Evolutionary conservation across 306 rosid species (phyloP).

Genomic region (Cicer arietinum): DNA sequence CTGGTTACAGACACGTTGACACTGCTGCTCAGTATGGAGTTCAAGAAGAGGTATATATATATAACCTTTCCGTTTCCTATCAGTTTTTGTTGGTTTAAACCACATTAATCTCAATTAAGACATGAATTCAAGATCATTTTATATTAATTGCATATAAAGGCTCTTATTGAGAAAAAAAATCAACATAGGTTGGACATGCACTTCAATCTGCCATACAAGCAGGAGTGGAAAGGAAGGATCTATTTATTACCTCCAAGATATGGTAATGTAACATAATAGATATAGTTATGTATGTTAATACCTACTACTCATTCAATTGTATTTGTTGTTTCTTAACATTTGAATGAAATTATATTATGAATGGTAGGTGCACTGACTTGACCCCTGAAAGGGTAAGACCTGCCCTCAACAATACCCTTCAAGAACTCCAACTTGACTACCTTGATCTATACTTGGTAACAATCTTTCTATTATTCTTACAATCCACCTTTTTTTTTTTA

Average conservation of each 20-base stretch:
- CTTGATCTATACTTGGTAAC: conserved; percentile 68
- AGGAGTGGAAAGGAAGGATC: conserved; percentile 63
- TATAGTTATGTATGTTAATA: neutral
- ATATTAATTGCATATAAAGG: neutral
- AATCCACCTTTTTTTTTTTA: neutral
- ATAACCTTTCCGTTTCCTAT: neutral
- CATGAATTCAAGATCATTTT: neutral
- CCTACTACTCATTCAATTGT: conserved; percentile 11
- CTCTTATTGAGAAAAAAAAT: too few species aligned
- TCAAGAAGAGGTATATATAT: conserved; percentile 54
- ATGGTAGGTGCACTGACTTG: conserved; percentile 65
- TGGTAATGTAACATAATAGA: conserved; percentile 46
- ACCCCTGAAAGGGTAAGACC: conserved; percentile 69
- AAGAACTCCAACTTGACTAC: conserved; percentile 70
- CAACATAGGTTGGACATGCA: conserved; percentile 56
- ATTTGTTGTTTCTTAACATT: conserved; percentile 12
- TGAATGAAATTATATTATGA: neutral
- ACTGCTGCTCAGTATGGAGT: conserved; percentile 63
- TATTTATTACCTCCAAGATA: conserved; percentile 62
- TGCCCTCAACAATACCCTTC: conserved; percentile 60
- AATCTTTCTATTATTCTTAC: neutral
- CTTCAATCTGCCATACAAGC: conserved; percentile 64
- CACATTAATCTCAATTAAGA: neutral
- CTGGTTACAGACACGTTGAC: conserved; percentile 66
- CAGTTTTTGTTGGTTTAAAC: neutral